Evolutionary conservation across 805 yeast genomes (phyloP).

Genomic region (Yamadazyma ubonensis): DNA sequence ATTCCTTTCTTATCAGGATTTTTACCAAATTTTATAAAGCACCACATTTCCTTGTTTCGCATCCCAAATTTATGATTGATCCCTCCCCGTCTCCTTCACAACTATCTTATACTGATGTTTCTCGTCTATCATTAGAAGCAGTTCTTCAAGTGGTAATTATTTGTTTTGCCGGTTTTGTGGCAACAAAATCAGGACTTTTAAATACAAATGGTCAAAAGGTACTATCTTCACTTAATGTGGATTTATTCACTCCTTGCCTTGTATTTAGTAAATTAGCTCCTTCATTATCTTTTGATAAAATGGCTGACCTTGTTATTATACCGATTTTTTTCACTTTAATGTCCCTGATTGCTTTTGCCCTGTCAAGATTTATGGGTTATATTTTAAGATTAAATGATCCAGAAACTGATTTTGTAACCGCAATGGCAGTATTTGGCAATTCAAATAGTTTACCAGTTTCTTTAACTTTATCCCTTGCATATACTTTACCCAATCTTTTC

Average conservation of each 20-base stretch:
- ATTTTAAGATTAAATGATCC: constrained; percentile 61
- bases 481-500: constrained; percentile 68
- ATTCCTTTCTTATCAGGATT: no score
- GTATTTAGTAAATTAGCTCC: constrained; percentile 78
- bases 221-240: constrained; percentile 78
- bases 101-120: constrained; percentile 42
- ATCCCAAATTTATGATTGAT: constrained; percentile 4
- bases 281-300: constrained; percentile 67
- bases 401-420: constrained; percentile 89
- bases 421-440: constrained; percentile 96
- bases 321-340: constrained; percentile 82
- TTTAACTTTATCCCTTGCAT: constrained; percentile 73
- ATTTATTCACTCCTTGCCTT: constrained; percentile 91
- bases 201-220: constrained; percentile 73
- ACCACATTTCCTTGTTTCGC: neutral
- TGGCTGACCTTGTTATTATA: constrained; percentile 76
- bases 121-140: constrained; percentile 84
- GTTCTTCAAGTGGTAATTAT: constrained; percentile 87
- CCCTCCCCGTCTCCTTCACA: constrained; percentile 9
- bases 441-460: constrained; percentile 95
- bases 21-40: no score
- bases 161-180: constrained; percentile 81
- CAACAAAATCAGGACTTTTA: constrained; percentile 72
- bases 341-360: constrained; percentile 69
- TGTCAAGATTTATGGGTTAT: constrained; percentile 57